Conservation (phyloP, 164 flowering plant species). For the Stephania japonica region DNA sequence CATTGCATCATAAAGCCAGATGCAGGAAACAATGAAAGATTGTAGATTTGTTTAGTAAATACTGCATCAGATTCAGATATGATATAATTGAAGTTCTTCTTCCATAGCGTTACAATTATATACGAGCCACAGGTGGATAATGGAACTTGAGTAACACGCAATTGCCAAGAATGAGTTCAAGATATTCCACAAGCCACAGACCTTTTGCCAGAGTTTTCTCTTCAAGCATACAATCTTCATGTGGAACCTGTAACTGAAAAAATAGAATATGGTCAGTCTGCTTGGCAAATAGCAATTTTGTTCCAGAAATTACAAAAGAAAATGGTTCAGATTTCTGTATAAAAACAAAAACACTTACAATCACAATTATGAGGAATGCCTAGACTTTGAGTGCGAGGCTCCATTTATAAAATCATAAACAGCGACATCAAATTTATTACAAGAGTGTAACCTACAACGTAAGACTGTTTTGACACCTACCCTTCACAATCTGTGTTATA, state of each 20-base stretch:
- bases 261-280: background rate
- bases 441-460: background rate
- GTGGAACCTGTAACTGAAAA: background rate
- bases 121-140: background rate
- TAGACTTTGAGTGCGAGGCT: background rate
- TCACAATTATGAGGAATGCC: background rate
- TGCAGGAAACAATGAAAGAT: background rate
- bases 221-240: background rate
- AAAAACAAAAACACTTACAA: background rate
- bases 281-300: background rate
- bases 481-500: background rate
- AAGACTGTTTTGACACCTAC: background rate
- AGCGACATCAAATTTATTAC: background rate
- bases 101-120: background rate
- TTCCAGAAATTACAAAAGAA: background rate
- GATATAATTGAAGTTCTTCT: background rate
- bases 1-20: background rate
- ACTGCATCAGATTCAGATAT: background rate
- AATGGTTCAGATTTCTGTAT: background rate
- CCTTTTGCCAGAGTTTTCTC: background rate
- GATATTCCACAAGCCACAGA: background rate
- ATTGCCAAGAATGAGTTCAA: background rate
- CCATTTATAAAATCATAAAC: background rate
- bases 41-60: background rate
- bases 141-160: background rate